Evolutionary conservation across 148 eudicot genomes (phyloP).

Genomic region (Rhododendron kiyosumense): DNA sequence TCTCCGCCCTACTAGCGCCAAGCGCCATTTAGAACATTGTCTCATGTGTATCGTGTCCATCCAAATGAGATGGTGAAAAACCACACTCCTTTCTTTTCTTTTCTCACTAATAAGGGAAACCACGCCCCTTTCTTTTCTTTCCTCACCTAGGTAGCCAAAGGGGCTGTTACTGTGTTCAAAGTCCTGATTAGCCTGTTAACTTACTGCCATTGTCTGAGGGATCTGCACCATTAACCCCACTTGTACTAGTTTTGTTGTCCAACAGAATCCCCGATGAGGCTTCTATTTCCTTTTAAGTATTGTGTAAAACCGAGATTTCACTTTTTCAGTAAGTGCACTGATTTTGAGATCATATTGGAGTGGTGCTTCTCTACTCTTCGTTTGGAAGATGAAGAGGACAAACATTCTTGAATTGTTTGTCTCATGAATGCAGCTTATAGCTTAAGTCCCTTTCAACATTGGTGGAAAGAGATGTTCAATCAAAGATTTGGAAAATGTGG

Average conservation of each 20-base stretch:
- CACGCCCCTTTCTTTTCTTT: too few relatives aligned
- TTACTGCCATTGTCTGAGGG: background rate
- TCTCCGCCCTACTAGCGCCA: too few relatives aligned
- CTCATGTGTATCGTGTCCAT: too few relatives aligned
- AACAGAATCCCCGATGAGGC: background rate
- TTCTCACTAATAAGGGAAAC: too few relatives aligned
- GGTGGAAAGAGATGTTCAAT: constrained; percentile 76
- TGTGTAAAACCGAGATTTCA: background rate
- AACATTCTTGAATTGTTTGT: constrained; percentile 52
- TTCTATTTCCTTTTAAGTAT: background rate
- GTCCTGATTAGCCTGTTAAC: background rate
- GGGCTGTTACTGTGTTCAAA: background rate
- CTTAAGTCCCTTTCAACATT: constrained; percentile 50
- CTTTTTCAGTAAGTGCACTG: background rate
- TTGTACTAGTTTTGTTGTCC: background rate
- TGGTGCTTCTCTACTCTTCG: constrained; percentile 13
- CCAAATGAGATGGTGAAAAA: too few relatives aligned
- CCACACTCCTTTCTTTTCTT: too few relatives aligned
- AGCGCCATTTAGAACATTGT: too few relatives aligned
- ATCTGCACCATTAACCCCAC: background rate
- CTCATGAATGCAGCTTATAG: constrained; percentile 81
- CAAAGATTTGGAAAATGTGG: constrained; percentile 78
- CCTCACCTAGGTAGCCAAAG: too few relatives aligned
- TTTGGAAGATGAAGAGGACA: constrained; percentile 36
- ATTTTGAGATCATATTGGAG: constrained; percentile 11